Evolutionary conservation across 306 rosid species (phyloP), one percentile per base, ranked within the genome.

Genomic region (Lupinus albus): DNA sequence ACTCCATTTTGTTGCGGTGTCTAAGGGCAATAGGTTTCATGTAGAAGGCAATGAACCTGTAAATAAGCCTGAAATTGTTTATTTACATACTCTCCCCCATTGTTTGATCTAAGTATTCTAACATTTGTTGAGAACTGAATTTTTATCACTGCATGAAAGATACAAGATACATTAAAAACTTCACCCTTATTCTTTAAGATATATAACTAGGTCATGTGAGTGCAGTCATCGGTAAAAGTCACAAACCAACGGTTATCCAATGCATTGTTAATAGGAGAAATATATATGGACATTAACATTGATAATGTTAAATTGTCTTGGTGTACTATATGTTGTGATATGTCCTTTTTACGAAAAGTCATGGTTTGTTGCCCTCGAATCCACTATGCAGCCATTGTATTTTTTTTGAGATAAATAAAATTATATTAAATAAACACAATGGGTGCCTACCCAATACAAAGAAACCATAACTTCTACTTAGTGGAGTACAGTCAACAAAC

Each of bases 71-170:
- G 30, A 3, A 63, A 62, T 0, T 25, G 7, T 2, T 33, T 18
- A 35, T 68, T 76, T 5, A 60, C 38, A 39, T 35, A 76, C 8
- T 68, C 75, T 1, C 65, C 65, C 15, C 64, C 51, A 61, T 76
- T 76, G 32, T 76, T 51, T 0, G 51, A 68, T 4, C 46, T 16
- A 2, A 60, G 48, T 12, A 68, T 6, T 16, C 15, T 4, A 9
- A 76, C 7, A 9, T 30, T 35, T 8, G 58, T 1, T 1, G 50
- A 68, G 28, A 67, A 75, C 10, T 59, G 16, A 4, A 32, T 76
- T n/a, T 32, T 30, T 4, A 77, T n/a, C 81, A 77, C 64, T 11
- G 47, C 13, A 16, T 49, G 63, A 36, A 67, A 59, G 0, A 59
- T 6, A 5, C 15, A 49, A 25, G 65, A 65, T 3, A 65, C 5